Base-by-base conservation (phyloP, 1,284 basidiomycete species). In the Cystobasidiaceae sp. region DNA sequence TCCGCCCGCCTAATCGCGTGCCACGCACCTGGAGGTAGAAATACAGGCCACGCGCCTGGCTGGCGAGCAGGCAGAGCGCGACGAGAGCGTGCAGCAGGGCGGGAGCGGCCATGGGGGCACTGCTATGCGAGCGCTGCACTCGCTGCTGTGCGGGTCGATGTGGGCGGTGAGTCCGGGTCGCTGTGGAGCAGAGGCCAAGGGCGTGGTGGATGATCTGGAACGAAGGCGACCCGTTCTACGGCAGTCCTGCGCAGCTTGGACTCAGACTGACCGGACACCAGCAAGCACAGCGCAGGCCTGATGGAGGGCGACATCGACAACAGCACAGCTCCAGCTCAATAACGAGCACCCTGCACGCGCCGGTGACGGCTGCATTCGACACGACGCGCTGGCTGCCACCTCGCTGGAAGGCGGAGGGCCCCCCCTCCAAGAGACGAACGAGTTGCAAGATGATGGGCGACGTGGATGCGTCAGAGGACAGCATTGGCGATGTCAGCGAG, bases 1-100 rank as follows among this genome's bases (percentile, higher is more conserved):
- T 21, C 21, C 5, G n/a, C 46, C 4, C 7, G 46, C 21, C 25
- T n/a, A 32, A 34, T 34, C 9, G 28, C 28, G 5, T 27, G n/a
- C n/a, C 13, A 27, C 61, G 21, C 11, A 64, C 61, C 41, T 64
- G 51, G 13, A 79, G 73, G 71, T 79, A 79, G 67, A 79, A 79
- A 70, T 79, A 79, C 17, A 79, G 75, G 5, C 64, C 63, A 27
- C 49, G 46, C 50, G 61, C 46, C 37, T 48, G 52, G 5, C 32
- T 27, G n/a, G 37, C 44, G 17, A 61, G 37, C 13, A 69, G 50
- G 23, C 39, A 49, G 21, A 66, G 54, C 21, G 48, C 33, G 32
- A 66, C 46, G 4, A 46, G 7, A 41, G 39, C 56, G 56, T 45
- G 25, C 30, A 56, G 43, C 39, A 50, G 52, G 55, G 51, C 27